Evolutionary conservation across 2,329 filamentous ascomycete genomes (phyloP).

Genomic region (Colletotrichum camelliae): DNA sequence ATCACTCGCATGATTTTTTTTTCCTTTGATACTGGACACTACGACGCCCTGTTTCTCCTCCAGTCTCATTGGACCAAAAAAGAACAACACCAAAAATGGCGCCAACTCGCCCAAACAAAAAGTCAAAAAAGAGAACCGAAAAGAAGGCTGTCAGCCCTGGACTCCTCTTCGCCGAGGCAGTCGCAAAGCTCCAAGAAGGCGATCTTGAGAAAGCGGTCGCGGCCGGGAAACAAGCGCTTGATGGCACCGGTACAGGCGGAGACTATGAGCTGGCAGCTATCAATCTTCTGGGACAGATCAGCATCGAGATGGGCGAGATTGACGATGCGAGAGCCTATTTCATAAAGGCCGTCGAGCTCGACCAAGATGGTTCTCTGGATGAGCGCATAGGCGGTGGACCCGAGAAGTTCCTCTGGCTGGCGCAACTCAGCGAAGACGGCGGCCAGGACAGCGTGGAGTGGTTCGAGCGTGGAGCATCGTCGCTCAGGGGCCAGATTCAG

Average conservation of each 20-base stretch:
- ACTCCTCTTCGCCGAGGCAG: slow-evolving; percentile 42
- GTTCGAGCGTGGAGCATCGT: slow-evolving; percentile 74
- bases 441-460: slow-evolving; percentile 69
- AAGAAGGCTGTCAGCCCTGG: slow-evolving; percentile 27
- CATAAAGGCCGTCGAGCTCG: slow-evolving; percentile 73
- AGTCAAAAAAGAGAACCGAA: slow-evolving; percentile 36
- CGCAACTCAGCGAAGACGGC: slow-evolving; percentile 81
- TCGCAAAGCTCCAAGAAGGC: slow-evolving; percentile 46
- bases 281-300: slow-evolving; percentile 81
- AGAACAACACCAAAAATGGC: slow-evolving; percentile 36
- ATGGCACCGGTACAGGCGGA: slow-evolving; percentile 47
- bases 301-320: slow-evolving; percentile 81
- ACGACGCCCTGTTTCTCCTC: not conserved
- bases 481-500: slow-evolving; percentile 75
- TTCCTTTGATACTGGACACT: not conserved
- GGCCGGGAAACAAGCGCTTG: slow-evolving; percentile 48
- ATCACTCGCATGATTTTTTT: not conserved
- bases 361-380: slow-evolving; percentile 74
- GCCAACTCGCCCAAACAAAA: slow-evolving; percentile 45
- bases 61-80: not conserved
- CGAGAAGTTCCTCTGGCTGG: slow-evolving; percentile 94
- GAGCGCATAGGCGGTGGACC: slow-evolving; percentile 80
- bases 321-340: slow-evolving; percentile 78
- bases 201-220: slow-evolving; percentile 44
- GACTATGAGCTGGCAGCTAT: slow-evolving; percentile 68